Evolutionary conservation across 2,329 filamentous ascomycete genomes (phyloP).

Genomic region (Endoconidiophora polonica): DNA sequence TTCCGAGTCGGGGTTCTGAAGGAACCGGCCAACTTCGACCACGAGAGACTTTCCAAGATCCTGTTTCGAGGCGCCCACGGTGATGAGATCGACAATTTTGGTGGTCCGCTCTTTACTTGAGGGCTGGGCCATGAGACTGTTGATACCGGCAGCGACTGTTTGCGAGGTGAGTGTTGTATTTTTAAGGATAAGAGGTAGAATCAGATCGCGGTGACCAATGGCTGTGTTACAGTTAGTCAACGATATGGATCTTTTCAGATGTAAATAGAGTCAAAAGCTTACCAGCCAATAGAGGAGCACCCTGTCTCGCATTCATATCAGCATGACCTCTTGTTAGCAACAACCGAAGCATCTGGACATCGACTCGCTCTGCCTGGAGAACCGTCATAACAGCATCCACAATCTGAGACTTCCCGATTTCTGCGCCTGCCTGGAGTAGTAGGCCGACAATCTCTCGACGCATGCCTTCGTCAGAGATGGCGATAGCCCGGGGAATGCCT

Average conservation of each 20-base stretch:
- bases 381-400: conserved; percentile 26
- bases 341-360: conserved; percentile 31
- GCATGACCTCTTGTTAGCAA: conserved; percentile 35
- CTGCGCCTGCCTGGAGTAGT: conserved; percentile 30
- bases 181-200: conserved; percentile 31
- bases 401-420: conserved; percentile 26
- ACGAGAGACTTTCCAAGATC: conserved; percentile 30
- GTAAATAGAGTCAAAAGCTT: conserved; percentile 7
- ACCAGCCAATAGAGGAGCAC: conserved; percentile 26
- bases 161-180: conserved; percentile 28
- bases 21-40: conserved; percentile 31
- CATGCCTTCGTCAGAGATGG: conserved; percentile 24
- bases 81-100: conserved; percentile 33
- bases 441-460: conserved; percentile 31
- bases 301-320: conserved; percentile 33
- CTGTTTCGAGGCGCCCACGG: conserved; percentile 23
- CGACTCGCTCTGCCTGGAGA: conserved; percentile 29
- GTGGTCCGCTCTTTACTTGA: conserved; percentile 29
- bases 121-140: conserved; percentile 25
- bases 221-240: conserved; percentile 18
- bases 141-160: conserved; percentile 28
- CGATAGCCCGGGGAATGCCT: conserved; percentile 33
- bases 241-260: neutral
- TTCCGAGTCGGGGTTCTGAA: conserved; percentile 22
- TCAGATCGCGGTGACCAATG: conserved; percentile 27